Base-by-base conservation (phyloP, 2,329 filamentous ascomycete species). In the Aspergillus luchuensis region DNA sequence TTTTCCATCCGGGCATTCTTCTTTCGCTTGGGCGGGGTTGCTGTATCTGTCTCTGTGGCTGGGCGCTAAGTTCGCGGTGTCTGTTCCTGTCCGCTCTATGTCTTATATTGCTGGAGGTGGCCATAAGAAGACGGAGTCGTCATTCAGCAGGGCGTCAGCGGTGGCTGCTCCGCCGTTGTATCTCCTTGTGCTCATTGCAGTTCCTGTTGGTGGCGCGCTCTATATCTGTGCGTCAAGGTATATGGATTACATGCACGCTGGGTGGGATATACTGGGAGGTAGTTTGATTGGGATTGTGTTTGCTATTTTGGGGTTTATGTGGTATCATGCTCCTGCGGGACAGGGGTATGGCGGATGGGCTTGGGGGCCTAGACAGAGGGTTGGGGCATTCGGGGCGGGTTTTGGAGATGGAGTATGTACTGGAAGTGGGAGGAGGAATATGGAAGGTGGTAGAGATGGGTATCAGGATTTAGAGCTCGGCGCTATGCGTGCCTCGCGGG, bases 191-290 rank as follows among this genome's bases (percentile, higher is more conserved):
- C 17, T 43, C 21, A 13, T 43, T n/a, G 41, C 48, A 2, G 25
- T 51, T 8, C 48, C 48, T 4, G 11, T 51, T 13, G 48, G 48
- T 5, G 53, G 38, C 15, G 38, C 53, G 2, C 23, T 56, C 5
- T 56, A 56, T 25, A 56, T 56, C 38, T 56, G 36, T 28, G 53
- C 36, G 19, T n/a, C 38, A 4, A 23, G 53, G 15, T 56, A 56
- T 28, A 56, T 56, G 53, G 53, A 56, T 23, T 56, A 56, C 3
- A 56, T 56, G 53, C 53, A 56, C 39, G 53, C 53, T 13, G 53
- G 53, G 19, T 56, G 53, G 53, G 39, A 56, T 56, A 56, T 56
- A 2, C 6, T 56, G 11, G 53, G 53, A 2, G 53, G 53, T 2
- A 56, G 53, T 33, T 8, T 23, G n/a, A 38, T 52, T 19, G 50